Base-by-base conservation (phyloP, 108 stramenopile species). In the Nitzschia putrida region DNA sequence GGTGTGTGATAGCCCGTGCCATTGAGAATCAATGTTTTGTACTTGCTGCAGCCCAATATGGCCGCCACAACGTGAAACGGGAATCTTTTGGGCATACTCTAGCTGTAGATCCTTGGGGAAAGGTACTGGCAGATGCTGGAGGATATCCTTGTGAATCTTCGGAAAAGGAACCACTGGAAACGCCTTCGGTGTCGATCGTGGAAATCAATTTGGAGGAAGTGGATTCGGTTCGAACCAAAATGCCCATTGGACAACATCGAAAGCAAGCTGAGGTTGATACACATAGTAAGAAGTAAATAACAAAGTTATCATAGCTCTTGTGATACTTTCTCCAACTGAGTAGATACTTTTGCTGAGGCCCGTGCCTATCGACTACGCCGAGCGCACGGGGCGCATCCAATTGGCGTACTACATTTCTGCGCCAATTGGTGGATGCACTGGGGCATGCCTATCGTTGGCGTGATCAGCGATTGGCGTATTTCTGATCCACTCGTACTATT, bases 1-100 rank as follows among this genome's bases (percentile, higher is more conserved):
- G 14, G 14, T 44, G 25, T 64, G 22, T 10, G 12, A 52, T 25
- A 75, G 96, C 97, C 25, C 81, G 98, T 6, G 98, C 98, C 8
- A 92, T 98, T 40, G 98, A 99, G 83, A 93, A 68, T 50, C 98
- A 99, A 66, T 94, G 90, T 53, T 98, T 92, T 67, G 92, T 99
- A 20, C 38, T 99, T 5, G 98, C 98, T 6, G 95, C 98, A n/a
- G 98, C 98, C 3, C 98, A 99, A 57, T 78, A 59, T 42, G 97
- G 97, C 10, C 59, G 66, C 57, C 95, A 95, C 80, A 95, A 96
- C 76, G 77, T 68, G 20, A 95, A 87, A 60, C 65, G 97, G 53
- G 69, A 80, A 53, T 93, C 92, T 58, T 97, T 90, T 79, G 95
- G 95, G 3, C 95, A 93, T 73, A 59, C 83, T 23, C 52, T 96